phyloP scores from a whole-genome alignment of 768 basidiomycete species.

The Tricholoma flavovirens region DNA sequence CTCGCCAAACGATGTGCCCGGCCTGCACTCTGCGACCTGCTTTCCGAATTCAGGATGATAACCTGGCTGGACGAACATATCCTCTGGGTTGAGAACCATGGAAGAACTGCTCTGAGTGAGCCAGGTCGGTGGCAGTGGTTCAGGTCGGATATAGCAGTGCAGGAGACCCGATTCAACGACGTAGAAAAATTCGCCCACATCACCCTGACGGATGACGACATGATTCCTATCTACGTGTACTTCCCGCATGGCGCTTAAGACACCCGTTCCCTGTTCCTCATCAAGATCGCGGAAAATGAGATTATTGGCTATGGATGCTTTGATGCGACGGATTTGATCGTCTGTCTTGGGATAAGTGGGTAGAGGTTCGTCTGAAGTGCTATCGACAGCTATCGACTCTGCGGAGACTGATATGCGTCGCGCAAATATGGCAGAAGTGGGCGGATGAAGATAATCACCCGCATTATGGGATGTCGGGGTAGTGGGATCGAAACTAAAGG shows the following conservation, averaged over 20 bases:
- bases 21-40: slow-evolving; percentile 78
- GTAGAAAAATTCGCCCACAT: slow-evolving; percentile 96
- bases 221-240: slow-evolving; percentile 62
- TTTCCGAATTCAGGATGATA: slow-evolving; percentile 70
- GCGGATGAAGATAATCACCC: slow-evolving; percentile 67
- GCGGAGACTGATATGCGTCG: slow-evolving; percentile 94
- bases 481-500: slow-evolving; percentile 44
- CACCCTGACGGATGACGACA: slow-evolving; percentile 95
- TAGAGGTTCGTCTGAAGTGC: slow-evolving; percentile 55
- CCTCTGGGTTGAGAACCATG: slow-evolving; percentile 32
- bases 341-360: slow-evolving; percentile 75
- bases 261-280: slow-evolving; percentile 91
- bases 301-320: slow-evolving; percentile 78
- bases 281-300: slow-evolving; percentile 96
- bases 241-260: slow-evolving; percentile 95
- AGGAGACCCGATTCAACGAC: slow-evolving; percentile 88
- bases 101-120: slow-evolving; percentile 37
- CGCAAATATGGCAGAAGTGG: slow-evolving; percentile 74
- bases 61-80: slow-evolving; percentile 57
- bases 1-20: slow-evolving; percentile 90
- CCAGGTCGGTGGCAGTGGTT: slow-evolving; percentile 59
- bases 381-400: slow-evolving; percentile 87
- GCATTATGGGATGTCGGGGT: slow-evolving; percentile 44
- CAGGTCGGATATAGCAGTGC: slow-evolving; percentile 74
- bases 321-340: slow-evolving; percentile 85